Percentiles rank a stretch among this genome's conserved stretches.
These are phyloP conservation scores for Xanthoparmelia taractica DNA, from an alignment of 495 filamentous ascomycete genomes.

Conservation along the genomic window DNA sequence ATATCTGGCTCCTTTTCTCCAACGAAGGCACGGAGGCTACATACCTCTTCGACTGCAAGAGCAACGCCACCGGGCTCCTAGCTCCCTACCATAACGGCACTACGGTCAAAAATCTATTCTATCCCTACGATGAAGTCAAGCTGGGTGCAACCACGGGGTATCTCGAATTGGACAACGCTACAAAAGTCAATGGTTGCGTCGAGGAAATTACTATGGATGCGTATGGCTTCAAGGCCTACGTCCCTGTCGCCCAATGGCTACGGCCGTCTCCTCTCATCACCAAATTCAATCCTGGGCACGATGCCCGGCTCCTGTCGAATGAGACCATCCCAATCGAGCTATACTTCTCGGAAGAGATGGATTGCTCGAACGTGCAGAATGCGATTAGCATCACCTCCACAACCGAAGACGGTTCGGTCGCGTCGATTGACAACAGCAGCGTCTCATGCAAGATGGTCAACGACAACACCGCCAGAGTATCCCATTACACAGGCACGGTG, in stretches of 20 bases:
- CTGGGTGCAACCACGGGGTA: constrained; percentile 28
- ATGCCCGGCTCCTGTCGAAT: constrained; percentile 24
- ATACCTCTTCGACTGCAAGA: constrained; percentile 38
- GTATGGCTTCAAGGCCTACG: constrained; percentile 26
- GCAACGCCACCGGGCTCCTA: constrained; percentile 34
- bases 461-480: constrained; percentile 21
- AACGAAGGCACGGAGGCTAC: constrained; percentile 40
- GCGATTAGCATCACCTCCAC: constrained; percentile 42
- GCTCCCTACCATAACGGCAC: constrained; percentile 37
- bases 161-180: constrained; percentile 21
- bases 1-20: constrained; percentile 44
- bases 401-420: constrained; percentile 26
- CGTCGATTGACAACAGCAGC: constrained; percentile 27
- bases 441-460: constrained; percentile 25
- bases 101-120: constrained; percentile 44
- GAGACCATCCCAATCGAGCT: constrained; percentile 41
- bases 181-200: constrained; percentile 24
- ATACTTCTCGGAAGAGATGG: constrained; percentile 50
- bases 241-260: constrained; percentile 26
- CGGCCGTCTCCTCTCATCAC: constrained; percentile 26
- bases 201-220: constrained; percentile 18
- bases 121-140: constrained; percentile 43
- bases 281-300: constrained; percentile 26
- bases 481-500: constrained; percentile 32
- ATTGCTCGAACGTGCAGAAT: constrained; percentile 43